Conservation (phyloP, 768 basidiomycete genomes). For the Tulasnella calospora region DNA sequence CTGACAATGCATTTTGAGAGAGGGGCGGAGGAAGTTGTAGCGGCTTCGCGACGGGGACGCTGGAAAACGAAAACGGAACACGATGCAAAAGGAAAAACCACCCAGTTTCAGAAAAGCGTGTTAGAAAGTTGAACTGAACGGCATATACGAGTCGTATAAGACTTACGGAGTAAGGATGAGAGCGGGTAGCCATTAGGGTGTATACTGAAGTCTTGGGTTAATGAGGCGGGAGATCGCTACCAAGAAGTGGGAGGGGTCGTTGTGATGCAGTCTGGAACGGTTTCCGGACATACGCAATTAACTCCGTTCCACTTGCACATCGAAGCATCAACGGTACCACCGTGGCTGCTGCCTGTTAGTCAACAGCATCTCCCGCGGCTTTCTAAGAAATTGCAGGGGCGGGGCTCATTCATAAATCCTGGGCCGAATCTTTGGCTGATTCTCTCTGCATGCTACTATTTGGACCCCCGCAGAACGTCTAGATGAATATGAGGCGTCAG, state of each 20-base stretch:
- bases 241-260: not conserved
- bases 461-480: no score
- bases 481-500: no score
- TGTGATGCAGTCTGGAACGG: not conserved
- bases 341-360: not conserved
- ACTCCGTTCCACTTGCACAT: not conserved
- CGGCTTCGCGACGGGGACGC: not conserved
- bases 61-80: not conserved
- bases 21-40: not conserved
- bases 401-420: no score
- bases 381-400: no score
- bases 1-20: constrained; percentile 65
- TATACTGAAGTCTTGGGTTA: not conserved
- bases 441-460: no score
- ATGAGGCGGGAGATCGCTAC: not conserved
- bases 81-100: not conserved
- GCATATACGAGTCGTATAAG: not conserved
- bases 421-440: no score
- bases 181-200: not conserved
- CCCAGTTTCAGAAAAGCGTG: not conserved
- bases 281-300: not conserved
- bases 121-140: not conserved
- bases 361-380: no score
- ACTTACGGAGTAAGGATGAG: constrained; percentile 2
- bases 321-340: no score